Percentiles rank a stretch among this genome's conserved stretches.
Conservation (phyloP, 805 yeast species). For the Candida bentonensis region DNA sequence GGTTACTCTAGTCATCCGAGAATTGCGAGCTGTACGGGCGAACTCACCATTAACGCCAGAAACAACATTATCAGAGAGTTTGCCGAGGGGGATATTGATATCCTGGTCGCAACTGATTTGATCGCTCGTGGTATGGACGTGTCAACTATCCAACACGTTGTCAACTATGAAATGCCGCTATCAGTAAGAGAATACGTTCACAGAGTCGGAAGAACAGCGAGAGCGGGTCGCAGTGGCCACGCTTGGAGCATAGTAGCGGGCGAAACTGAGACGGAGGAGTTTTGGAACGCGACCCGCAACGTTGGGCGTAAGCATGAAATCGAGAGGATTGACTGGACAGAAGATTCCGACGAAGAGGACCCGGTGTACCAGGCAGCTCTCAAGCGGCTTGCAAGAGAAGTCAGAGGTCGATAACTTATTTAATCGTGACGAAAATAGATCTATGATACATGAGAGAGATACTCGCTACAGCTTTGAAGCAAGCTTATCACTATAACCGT, state of each 20-base stretch:
- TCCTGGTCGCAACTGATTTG: constrained; percentile 68
- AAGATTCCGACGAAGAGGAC: constrained; percentile 25
- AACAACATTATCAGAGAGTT: constrained; percentile 47
- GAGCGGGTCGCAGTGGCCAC: constrained; percentile 70
- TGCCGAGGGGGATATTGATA: constrained; percentile 33
- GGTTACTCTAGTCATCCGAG: constrained; percentile 10
- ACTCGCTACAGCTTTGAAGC: constrained; percentile 8
- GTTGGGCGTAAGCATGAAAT: constrained; percentile 16
- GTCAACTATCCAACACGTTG: constrained; percentile 50
- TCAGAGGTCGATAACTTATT: constrained; percentile 7
- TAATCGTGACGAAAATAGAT: neutral
- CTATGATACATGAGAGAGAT: too few relatives aligned
- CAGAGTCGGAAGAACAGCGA: constrained; percentile 92
- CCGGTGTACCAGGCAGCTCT: constrained; percentile 31
- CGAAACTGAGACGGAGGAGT: constrained; percentile 53
- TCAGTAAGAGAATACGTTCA: constrained; percentile 89
- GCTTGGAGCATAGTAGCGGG: constrained; percentile 68
- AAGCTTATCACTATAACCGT: constrained; percentile 9
- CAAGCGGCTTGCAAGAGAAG: constrained; percentile 29
- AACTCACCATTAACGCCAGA: constrained; percentile 30
- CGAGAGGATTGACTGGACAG: constrained; percentile 12
- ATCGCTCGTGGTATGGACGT: constrained; percentile 95
- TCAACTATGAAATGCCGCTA: constrained; percentile 83
- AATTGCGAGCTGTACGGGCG: constrained; percentile 25
- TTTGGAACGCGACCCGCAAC: constrained; percentile 21